Evolutionary conservation across 2,329 filamentous ascomycete species (phyloP).

Genomic region (Raffaelea ambrosiae): DNA sequence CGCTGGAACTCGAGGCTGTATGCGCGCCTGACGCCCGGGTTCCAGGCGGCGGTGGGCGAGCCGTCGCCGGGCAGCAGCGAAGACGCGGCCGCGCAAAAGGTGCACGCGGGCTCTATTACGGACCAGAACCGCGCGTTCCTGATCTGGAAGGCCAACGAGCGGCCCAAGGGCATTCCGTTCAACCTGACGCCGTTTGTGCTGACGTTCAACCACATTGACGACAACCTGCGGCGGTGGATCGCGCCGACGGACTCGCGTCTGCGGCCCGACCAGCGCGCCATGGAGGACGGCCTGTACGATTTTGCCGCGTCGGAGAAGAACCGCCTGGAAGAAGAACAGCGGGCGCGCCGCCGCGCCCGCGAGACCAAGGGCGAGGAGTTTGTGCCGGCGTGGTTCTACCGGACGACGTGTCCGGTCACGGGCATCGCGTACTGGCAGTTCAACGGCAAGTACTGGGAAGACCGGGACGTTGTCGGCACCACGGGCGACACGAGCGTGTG

Average conservation of each 20-base stretch:
- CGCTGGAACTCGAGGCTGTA: constrained; percentile 98
- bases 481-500: constrained; percentile 48
- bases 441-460: constrained; percentile 80
- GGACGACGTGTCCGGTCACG: constrained; percentile 64
- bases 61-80: constrained; percentile 20
- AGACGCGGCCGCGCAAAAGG: constrained; percentile 14
- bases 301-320: constrained; percentile 91
- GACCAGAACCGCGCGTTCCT: constrained; percentile 73
- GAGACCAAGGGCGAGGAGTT: constrained; percentile 79
- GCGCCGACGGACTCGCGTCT: constrained; percentile 92
- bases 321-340: constrained; percentile 83
- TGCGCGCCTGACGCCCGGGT: constrained; percentile 84
- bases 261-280: constrained; percentile 88
- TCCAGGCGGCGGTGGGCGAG: constrained; percentile 55
- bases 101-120: constrained; percentile 42
- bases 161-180: constrained; percentile 83
- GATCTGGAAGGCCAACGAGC: constrained; percentile 81
- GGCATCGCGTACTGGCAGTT: constrained; percentile 89
- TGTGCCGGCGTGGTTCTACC: constrained; percentile 74
- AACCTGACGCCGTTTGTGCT: constrained; percentile 95
- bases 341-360: constrained; percentile 61
- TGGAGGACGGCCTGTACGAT: constrained; percentile 98
- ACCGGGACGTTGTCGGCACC: constrained; percentile 56
- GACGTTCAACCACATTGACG: constrained; percentile 85
- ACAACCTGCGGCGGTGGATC: constrained; percentile 66